Evolutionary conservation across 2,329 filamentous ascomycete genomes (phyloP), one percentile per base, ranked within the genome.

Genomic region (Didymella segeticola): DNA sequence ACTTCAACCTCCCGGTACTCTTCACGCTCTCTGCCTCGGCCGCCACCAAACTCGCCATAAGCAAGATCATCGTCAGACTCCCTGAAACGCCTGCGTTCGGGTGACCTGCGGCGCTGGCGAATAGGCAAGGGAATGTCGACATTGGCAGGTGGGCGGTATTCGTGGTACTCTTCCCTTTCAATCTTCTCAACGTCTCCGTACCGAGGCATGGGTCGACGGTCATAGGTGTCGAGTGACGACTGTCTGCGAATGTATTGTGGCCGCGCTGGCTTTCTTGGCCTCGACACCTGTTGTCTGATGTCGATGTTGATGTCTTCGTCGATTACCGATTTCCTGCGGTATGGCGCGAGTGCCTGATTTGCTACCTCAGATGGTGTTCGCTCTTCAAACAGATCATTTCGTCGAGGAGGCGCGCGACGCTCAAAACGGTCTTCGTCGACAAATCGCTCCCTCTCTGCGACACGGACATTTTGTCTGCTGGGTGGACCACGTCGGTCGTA

Each of bases 151-250:
- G 84, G 80, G n/a, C 82, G 80, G 62, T 87, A 86, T 57, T 89
- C 86, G 37, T 71, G 47, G 39, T 43, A 38, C 33, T 51, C 47
- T 2, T 51, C 33, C 27, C 81, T 76, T 56, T 89, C 86, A 31
- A 67, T 26, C 19, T 81, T 76, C 45, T 86, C 84, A 17, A 82
- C 75, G 30, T 88, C 81, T 47, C 79, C 80, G 56, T 82, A 82
- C 37, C 83, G 80, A 26, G 82, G 80, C 48, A 81, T 64, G 1
- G 90, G 88, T 23, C 86, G 86, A 42, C 92, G 87, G 75, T 97
- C 93, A 70, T 91, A 96, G 0, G 90, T 96, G 73, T 96, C 93
- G 31, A 96, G 81, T 46, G 91, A 96, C 12, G 91, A 96, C 73
- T 96, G 92, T 36, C 93, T 86, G 53, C 93, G 85, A 43, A 95